Conservation (phyloP, 129 eudicot genomes). For the Ambrosia trifida region DNA sequence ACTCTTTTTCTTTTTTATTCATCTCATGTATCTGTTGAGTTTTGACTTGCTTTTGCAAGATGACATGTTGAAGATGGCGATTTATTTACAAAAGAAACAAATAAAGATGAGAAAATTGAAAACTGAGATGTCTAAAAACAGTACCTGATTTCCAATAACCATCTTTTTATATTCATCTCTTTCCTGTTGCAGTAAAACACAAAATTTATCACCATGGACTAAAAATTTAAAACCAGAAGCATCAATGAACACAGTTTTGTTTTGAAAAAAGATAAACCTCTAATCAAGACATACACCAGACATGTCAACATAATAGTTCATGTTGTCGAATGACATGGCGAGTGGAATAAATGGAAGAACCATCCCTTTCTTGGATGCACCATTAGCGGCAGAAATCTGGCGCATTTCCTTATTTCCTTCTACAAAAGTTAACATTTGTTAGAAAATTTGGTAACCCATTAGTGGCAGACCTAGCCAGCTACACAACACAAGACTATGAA, state of each 20-base stretch:
- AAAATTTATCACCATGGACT: neutral
- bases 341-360: constrained; percentile 59
- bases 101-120: neutral
- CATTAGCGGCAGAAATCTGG: constrained; percentile 28
- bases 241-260: neutral
- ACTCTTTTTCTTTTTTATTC: too few species aligned
- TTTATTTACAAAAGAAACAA: neutral
- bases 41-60: too few species aligned
- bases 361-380: constrained; percentile 52
- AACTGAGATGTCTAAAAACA: too few species aligned
- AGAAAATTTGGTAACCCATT: constrained; percentile 9
- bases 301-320: constrained; percentile 59
- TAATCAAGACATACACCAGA: too few species aligned
- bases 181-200: too few species aligned
- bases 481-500: too few species aligned
- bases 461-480: too few species aligned
- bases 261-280: constrained; percentile 14
- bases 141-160: too few species aligned
- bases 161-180: too few species aligned
- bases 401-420: constrained; percentile 21
- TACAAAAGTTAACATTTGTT: constrained; percentile 1
- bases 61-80: constrained; percentile 12
- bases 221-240: constrained; percentile 11
- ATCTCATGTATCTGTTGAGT: too few species aligned
- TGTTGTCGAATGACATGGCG: constrained; percentile 50